Percentiles rank a stretch among this genome's conserved stretches.
Evolutionary conservation across 2,329 filamentous ascomycete species (phyloP).

Genomic region (Clonostachys rosea): DNA sequence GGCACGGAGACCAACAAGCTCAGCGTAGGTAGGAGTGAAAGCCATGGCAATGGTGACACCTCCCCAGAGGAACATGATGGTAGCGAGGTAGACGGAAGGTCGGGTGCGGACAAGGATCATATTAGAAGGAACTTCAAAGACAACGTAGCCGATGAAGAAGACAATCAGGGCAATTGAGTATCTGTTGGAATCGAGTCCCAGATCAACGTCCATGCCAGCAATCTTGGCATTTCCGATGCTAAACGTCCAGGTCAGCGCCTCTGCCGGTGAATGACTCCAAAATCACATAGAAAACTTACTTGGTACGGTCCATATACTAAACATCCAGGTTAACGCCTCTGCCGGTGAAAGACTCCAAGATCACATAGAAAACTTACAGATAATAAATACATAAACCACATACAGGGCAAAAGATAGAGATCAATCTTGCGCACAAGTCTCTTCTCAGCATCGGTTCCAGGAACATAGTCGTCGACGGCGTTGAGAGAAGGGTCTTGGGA

Average conservation of each 20-base stretch:
- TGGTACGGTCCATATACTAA: slow-evolving; percentile 53
- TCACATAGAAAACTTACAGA: slow-evolving; percentile 41
- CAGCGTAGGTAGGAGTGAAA: slow-evolving; percentile 14
- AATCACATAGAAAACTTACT: slow-evolving; percentile 44
- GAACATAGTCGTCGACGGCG: slow-evolving; percentile 13
- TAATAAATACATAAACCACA: slow-evolving; percentile 57
- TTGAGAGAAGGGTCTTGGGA: background rate
- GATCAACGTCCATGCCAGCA: slow-evolving; percentile 28
- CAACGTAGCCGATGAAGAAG: slow-evolving; percentile 67
- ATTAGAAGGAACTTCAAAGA: slow-evolving; percentile 63
- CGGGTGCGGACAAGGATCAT: slow-evolving; percentile 58
- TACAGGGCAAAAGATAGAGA: slow-evolving; percentile 31
- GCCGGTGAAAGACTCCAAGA: background rate
- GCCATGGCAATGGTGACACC: slow-evolving; percentile 18
- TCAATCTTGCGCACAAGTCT: slow-evolving; percentile 31
- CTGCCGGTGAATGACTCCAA: background rate
- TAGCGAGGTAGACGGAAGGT: slow-evolving; percentile 60
- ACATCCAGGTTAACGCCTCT: background rate
- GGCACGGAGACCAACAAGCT: slow-evolving; percentile 30
- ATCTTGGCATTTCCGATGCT: slow-evolving; percentile 49
- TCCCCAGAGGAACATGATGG: slow-evolving; percentile 55
- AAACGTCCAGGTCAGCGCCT: background rate
- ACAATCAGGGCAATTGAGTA: slow-evolving; percentile 57
- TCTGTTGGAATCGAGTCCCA: slow-evolving; percentile 47
- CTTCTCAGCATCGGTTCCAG: slow-evolving; percentile 22